Conservation (phyloP, 2,329 filamentous ascomycete genomes). For the Colletotrichum lentis region DNA sequence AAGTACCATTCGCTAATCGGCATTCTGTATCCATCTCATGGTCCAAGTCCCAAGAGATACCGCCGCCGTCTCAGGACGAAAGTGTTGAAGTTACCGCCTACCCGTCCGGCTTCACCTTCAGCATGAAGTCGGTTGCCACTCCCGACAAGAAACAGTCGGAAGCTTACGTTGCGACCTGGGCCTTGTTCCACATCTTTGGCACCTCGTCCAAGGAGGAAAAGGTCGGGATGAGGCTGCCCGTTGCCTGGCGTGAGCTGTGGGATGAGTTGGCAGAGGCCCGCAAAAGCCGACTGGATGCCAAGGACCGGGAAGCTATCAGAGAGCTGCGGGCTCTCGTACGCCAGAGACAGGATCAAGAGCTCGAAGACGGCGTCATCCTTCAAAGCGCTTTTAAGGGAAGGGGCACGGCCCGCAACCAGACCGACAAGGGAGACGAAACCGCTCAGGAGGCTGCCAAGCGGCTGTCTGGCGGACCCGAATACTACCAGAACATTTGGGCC, state of each 20-base stretch:
- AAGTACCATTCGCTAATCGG: slow-evolving; percentile 76
- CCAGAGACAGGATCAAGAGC: slow-evolving; percentile 71
- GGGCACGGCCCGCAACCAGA: slow-evolving; percentile 54
- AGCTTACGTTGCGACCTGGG: slow-evolving; percentile 81
- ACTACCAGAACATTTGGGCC: slow-evolving; percentile 66
- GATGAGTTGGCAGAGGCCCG: slow-evolving; percentile 76
- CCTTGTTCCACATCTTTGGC: slow-evolving; percentile 82
- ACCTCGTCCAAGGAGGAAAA: slow-evolving; percentile 87
- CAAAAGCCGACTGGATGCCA: slow-evolving; percentile 73
- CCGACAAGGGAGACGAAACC: slow-evolving; percentile 60
- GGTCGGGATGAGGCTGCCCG: slow-evolving; percentile 77
- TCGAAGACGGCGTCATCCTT: slow-evolving; percentile 78
- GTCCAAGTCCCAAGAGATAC: slow-evolving; percentile 74
- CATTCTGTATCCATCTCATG: slow-evolving; percentile 79
- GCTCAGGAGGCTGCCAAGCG: slow-evolving; percentile 55
- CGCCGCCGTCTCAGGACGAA: slow-evolving; percentile 49
- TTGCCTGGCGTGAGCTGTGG: slow-evolving; percentile 86
- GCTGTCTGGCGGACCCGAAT: slow-evolving; percentile 53
- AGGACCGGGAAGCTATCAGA: slow-evolving; percentile 74
- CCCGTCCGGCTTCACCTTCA: slow-evolving; percentile 68
- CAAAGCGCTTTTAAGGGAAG: slow-evolving; percentile 78
- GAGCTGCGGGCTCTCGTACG: slow-evolving; percentile 75
- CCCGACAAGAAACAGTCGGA: slow-evolving; percentile 84
- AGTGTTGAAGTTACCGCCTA: slow-evolving; percentile 55
- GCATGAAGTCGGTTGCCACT: slow-evolving; percentile 78